Conservation (phyloP, 1,139 yeast genomes). For the Candida sp. region DNA sequence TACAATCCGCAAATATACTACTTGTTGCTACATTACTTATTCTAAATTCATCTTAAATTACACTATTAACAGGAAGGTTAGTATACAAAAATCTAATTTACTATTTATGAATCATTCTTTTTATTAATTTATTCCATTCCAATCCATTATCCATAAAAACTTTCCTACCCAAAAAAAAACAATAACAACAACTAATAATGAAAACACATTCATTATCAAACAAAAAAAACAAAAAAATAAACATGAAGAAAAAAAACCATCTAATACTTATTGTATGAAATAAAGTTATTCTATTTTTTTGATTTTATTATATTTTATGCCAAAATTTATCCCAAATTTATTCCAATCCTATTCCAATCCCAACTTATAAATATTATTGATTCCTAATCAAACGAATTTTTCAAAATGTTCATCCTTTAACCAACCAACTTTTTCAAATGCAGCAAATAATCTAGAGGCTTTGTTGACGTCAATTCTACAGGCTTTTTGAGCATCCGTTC, state of each 20-base stretch:
- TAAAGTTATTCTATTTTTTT: background rate
- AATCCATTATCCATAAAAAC: conserved; percentile 1
- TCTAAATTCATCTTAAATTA: background rate
- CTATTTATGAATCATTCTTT: background rate
- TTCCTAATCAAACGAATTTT: conserved; percentile 27
- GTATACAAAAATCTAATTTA: background rate
- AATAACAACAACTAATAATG: background rate
- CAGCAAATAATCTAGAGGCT: conserved; percentile 88
- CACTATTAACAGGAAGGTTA: conserved; percentile 4
- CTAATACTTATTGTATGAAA: background rate
- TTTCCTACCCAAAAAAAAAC: conserved; percentile 2
- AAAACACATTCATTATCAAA: background rate
- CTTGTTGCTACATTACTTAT: background rate
- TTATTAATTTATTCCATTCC: background rate
- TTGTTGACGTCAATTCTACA: conserved; percentile 97
- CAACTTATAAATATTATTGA: background rate
- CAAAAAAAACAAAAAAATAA: background rate
- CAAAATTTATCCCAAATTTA: background rate
- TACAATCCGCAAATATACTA: too few relatives aligned
- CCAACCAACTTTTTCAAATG: conserved; percentile 97
- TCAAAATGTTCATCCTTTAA: conserved; percentile 73
- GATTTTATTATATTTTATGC: background rate
- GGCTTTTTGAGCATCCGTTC: conserved; percentile 98
- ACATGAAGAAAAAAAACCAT: background rate
- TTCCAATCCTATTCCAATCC: background rate